A percentile compares a stretch with the other conserved stretches of the same genome.
Conservation (phyloP, 2,329 filamentous ascomycete species). For the Hyphodiscus sp. region DNA sequence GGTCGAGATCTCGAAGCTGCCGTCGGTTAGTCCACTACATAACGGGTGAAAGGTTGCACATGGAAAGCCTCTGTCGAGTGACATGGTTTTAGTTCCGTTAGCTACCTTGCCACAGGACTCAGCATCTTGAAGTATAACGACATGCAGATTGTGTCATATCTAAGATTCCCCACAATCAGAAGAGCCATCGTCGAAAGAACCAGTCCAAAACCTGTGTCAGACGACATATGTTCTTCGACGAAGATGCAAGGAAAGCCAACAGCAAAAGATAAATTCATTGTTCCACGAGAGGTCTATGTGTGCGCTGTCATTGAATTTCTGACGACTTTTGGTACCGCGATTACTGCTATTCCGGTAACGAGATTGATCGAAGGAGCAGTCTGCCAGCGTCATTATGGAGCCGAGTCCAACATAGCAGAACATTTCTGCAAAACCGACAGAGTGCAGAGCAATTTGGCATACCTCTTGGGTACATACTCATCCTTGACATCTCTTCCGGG, state of each 20-base stretch:
- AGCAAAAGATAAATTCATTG: not conserved
- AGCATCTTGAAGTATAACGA: not conserved
- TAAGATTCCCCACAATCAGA: not conserved
- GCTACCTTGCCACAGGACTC: not conserved
- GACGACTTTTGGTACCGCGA: not conserved
- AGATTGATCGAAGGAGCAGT: not conserved
- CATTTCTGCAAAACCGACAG: not conserved
- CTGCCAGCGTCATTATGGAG: not conserved
- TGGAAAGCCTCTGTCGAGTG: not conserved
- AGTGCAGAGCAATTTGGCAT: not conserved
- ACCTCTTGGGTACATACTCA: too few relatives aligned
- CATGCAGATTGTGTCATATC: not conserved
- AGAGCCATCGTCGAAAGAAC: not conserved
- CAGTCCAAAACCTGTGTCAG: not conserved
- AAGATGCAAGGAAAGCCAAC: not conserved
- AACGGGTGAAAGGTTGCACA: not conserved
- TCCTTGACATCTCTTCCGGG: too few relatives aligned
- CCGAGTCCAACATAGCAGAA: not conserved
- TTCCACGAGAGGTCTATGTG: not conserved
- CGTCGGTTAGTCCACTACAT: not conserved
- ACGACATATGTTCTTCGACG: not conserved
- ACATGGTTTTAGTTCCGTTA: not conserved
- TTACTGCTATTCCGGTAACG: not conserved
- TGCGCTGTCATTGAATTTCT: not conserved
- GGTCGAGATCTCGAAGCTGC: not conserved